These are phyloP conservation scores for Verticillium dahliae DNA, from an alignment of 2,329 filamentous ascomycete genomes.

Conservation along the genomic window DNA sequence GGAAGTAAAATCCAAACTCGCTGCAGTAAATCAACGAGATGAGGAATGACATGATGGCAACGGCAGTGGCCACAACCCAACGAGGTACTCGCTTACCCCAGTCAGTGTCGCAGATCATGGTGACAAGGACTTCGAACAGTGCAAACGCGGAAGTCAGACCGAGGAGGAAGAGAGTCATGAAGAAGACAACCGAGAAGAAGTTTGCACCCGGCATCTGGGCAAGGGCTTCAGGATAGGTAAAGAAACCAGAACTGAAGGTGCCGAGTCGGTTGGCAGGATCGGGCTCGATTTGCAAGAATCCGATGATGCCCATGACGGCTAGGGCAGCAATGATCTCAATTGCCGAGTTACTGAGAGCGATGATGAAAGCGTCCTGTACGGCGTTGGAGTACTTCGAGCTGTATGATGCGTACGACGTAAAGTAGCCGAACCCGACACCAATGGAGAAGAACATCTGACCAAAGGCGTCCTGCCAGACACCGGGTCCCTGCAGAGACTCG, in stretches of 20 bases:
- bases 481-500: constrained; percentile 35
- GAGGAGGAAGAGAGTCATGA: constrained; percentile 46
- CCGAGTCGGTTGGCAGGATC: constrained; percentile 28
- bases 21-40: constrained; percentile 48
- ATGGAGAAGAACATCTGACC: constrained; percentile 51
- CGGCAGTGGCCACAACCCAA: constrained; percentile 32
- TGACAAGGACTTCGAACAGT: constrained; percentile 44
- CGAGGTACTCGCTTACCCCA: constrained; percentile 29
- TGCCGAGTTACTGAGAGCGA: constrained; percentile 44
- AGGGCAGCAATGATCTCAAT: constrained; percentile 41
- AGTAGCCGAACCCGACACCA: constrained; percentile 50
- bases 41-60: constrained; percentile 38
- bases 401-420: constrained; percentile 49
- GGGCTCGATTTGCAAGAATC: constrained; percentile 26
- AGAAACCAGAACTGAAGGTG: constrained; percentile 47
- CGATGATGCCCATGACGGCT: constrained; percentile 44
- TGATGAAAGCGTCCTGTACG: constrained; percentile 47
- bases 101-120: constrained; percentile 38
- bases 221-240: constrained; percentile 45
- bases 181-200: constrained; percentile 46
- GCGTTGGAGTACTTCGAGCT: constrained; percentile 46
- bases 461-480: constrained; percentile 47
- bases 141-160: constrained; percentile 48
- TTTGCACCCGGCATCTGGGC: constrained; percentile 48
- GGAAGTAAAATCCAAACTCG: constrained; percentile 44